phyloP scores from a whole-genome alignment of 106 monocot species.

The Iris macrosiphon region DNA sequence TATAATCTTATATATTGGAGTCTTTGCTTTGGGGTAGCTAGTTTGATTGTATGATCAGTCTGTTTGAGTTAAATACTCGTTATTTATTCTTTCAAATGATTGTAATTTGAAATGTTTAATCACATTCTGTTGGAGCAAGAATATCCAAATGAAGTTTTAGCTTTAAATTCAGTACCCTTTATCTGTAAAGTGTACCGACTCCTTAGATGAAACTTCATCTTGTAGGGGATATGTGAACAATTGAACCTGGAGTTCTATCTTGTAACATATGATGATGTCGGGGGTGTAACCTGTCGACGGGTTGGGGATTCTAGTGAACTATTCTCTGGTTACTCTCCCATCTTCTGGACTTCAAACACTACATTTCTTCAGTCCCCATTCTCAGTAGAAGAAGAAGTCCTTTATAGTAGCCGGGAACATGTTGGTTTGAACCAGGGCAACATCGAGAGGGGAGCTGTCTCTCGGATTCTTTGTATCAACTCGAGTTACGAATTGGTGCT shows the following conservation, averaged over 20 bases:
- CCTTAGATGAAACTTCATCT: conserved; percentile 16
- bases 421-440: conserved; percentile 16
- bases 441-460: conserved; percentile 28
- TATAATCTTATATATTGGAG: no score
- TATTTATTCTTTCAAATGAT: no score
- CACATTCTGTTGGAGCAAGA: no score
- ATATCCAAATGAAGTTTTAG: no score
- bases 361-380: conserved; percentile 66
- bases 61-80: no score
- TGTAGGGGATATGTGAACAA: conserved; percentile 78
- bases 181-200: no score
- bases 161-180: no score
- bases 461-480: conserved; percentile 61
- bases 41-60: no score
- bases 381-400: conserved; percentile 47
- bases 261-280: conserved; percentile 69
- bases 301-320: conserved; percentile 45
- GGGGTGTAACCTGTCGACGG: conserved; percentile 68
- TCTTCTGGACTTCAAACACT: conserved; percentile 75
- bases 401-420: conserved; percentile 48
- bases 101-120: no score
- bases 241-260: conserved; percentile 76
- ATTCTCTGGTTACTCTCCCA: conserved; percentile 45
- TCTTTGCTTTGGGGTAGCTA: no score
- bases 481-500: conserved; percentile 67